A percentile compares a stretch with the other conserved stretches of the same genome.
phyloP scores from a whole-genome alignment of 2,329 filamentous ascomycete genomes.

The Penicillium hesseltinei region DNA sequence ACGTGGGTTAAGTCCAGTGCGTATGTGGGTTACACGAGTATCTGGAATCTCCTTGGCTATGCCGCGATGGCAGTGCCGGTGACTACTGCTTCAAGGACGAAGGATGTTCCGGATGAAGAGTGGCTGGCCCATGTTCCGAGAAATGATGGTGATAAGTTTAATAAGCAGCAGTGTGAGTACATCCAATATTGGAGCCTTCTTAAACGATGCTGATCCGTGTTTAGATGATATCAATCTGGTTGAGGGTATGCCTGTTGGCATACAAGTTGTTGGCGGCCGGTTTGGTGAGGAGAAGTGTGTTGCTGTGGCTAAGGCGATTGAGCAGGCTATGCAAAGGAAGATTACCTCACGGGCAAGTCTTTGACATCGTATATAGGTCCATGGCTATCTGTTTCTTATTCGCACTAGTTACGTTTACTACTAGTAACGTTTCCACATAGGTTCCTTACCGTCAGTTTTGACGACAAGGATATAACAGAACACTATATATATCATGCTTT shows the following conservation, averaged over 20 bases:
- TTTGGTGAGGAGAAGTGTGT: constrained; percentile 37
- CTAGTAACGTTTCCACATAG: neutral
- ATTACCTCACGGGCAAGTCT: constrained; percentile 10
- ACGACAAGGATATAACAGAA: too few species aligned
- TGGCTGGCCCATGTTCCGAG: constrained; percentile 36
- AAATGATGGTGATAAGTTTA: constrained; percentile 33
- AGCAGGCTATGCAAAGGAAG: constrained; percentile 21
- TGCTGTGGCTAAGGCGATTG: constrained; percentile 34
- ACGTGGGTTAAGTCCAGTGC: constrained; percentile 36
- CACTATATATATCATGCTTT: neutral
- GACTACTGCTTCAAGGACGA: constrained; percentile 30
- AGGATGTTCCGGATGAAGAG: constrained; percentile 25
- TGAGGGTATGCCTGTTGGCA: constrained; percentile 34
- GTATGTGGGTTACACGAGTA: constrained; percentile 36
- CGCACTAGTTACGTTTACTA: neutral
- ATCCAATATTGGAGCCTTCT: neutral
- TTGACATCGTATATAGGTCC: neutral
- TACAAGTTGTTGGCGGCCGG: constrained; percentile 35
- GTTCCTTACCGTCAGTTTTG: neutral
- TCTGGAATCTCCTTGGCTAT: constrained; percentile 39
- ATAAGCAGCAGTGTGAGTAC: constrained; percentile 33
- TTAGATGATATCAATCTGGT: constrained; percentile 34
- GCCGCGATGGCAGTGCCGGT: constrained; percentile 33
- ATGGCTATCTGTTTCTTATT: too few species aligned
- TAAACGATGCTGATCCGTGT: neutral